Evolutionary conservation across 2,329 filamentous ascomycete species (phyloP).

Genomic region (Seiridium cupressi): DNA sequence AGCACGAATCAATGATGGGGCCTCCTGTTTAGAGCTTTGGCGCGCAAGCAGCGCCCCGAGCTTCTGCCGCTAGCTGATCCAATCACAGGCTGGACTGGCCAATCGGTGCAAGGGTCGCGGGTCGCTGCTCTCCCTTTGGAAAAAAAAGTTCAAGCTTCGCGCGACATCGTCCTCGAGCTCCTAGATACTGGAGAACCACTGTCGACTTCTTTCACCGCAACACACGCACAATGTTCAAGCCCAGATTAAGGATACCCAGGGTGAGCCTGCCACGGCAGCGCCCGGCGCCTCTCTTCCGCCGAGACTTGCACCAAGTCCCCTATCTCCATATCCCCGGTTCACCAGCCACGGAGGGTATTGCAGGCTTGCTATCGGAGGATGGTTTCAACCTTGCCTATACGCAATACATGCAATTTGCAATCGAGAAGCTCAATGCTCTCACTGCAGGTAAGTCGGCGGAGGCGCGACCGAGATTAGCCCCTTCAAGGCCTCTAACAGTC

Average conservation of each 20-base stretch:
- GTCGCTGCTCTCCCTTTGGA: background rate
- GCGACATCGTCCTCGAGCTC: background rate
- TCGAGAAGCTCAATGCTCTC: slow-evolving; percentile 73
- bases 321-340: slow-evolving; percentile 33
- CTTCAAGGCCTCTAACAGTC: slow-evolving; percentile 1
- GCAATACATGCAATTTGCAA: slow-evolving; percentile 73
- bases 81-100: background rate
- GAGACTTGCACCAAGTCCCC: slow-evolving; percentile 48
- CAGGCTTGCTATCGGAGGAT: slow-evolving; percentile 66
- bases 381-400: slow-evolving; percentile 79
- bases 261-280: slow-evolving; percentile 34
- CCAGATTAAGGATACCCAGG: slow-evolving; percentile 52
- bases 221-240: slow-evolving; percentile 46
- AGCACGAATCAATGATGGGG: no score
- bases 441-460: slow-evolving; percentile 58
- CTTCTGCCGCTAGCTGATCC: background rate
- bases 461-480: background rate
- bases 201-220: background rate
- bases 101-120: background rate
- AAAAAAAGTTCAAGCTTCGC: slow-evolving; percentile 4
- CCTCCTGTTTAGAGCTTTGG: no score
- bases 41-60: background rate
- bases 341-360: slow-evolving; percentile 49
- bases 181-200: background rate
- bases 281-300: slow-evolving; percentile 27